A percentile compares a stretch with the other conserved stretches of the same genome.
These are phyloP conservation scores for Aureoboletus auriporus DNA, from an alignment of 768 basidiomycete species.

Conservation along the genomic window DNA sequence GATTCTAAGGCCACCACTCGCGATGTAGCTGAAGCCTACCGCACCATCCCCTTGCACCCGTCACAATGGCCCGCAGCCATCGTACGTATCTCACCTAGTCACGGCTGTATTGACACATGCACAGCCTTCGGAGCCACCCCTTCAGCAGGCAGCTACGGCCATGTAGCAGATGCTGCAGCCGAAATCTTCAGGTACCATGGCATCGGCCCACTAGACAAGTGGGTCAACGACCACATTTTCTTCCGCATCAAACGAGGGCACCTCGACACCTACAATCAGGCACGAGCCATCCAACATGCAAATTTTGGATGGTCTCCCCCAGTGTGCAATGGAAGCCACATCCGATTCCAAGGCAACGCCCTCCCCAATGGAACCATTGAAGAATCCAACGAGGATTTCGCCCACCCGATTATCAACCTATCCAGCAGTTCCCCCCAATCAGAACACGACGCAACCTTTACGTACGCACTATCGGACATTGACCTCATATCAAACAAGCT, in stretches of 20 bases:
- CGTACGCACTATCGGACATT: neutral
- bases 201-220: neutral
- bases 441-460: neutral
- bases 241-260: neutral
- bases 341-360: neutral
- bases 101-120: neutral
- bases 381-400: slow-evolving; percentile 5
- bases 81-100: neutral
- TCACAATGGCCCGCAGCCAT: neutral
- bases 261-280: neutral
- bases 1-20: neutral
- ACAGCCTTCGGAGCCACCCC: neutral
- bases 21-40: neutral
- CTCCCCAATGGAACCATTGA: neutral
- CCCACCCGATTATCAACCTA: neutral
- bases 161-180: slow-evolving; percentile 1
- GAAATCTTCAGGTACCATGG: neutral
- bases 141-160: neutral
- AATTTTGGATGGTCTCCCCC: no score
- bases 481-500: neutral
- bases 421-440: neutral
- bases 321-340: neutral
- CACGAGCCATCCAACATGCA: no score
- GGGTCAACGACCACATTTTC: slow-evolving; percentile 6
- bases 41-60: neutral